phyloP scores from a whole-genome alignment of 1,139 yeast genomes.

The Wickerhamomyces sp. region DNA sequence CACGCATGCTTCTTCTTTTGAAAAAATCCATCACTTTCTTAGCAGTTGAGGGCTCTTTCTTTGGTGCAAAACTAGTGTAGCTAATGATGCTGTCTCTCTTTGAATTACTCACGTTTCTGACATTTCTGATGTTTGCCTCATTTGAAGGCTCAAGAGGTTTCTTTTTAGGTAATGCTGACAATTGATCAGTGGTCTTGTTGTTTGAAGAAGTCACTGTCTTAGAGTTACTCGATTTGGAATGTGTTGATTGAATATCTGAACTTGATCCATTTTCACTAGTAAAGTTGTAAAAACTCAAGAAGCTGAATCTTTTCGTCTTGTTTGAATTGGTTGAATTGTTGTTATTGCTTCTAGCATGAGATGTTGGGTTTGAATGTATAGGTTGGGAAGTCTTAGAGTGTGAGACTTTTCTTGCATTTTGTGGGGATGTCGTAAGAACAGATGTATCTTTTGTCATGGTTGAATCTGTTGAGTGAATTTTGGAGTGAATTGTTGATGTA shows the following conservation, averaged over 20 bases:
- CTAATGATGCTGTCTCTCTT: conserved; percentile 18
- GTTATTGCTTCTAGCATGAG: conserved; percentile 1
- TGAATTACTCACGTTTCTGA: conserved; percentile 1
- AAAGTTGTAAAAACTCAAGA: conserved; percentile 24
- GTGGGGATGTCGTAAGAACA: conserved; percentile 6
- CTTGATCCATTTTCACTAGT: conserved; percentile 3
- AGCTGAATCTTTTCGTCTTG: conserved; percentile 28
- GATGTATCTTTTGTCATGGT: conserved; percentile 14
- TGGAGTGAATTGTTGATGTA: conserved; percentile 12
- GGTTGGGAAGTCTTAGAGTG: not conserved
- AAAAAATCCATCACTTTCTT: conserved; percentile 77
- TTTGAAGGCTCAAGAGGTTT: conserved; percentile 21
- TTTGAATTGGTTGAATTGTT: not conserved
- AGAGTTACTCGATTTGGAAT: conserved; percentile 1
- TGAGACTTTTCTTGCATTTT: conserved; percentile 15
- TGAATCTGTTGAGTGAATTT: conserved; percentile 12
- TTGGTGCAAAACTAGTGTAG: conserved; percentile 22
- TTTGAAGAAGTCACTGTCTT: too few relatives aligned
- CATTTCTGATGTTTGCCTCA: conserved; percentile 15
- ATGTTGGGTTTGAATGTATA: conserved; percentile 1
- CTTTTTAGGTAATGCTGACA: conserved; percentile 6
- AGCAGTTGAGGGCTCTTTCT: conserved; percentile 64
- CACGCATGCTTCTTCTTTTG: conserved; percentile 62
- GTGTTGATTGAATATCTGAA: conserved; percentile 1
- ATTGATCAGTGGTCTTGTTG: too few relatives aligned